phyloP scores from a whole-genome alignment of 2,329 filamentous ascomycete genomes.

The Neofusicoccum parvum region DNA sequence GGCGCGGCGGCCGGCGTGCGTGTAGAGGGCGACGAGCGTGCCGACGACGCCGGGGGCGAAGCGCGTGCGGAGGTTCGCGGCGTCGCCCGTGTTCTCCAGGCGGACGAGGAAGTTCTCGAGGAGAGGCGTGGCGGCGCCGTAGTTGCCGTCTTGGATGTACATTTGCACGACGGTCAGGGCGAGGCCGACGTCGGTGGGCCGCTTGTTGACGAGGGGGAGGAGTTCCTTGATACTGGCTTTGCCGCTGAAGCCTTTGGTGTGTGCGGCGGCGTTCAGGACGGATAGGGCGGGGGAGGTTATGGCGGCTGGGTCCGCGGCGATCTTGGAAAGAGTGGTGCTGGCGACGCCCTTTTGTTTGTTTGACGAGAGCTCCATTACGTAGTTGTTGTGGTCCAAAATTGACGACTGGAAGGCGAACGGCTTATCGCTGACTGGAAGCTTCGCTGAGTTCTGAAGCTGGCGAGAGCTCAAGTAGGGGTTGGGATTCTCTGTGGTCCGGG shows the following conservation, averaged over 20 bases:
- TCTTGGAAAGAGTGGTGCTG: constrained; percentile 53
- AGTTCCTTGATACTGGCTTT: constrained; percentile 71
- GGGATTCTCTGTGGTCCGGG: constrained; percentile 46
- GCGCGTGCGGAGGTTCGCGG: constrained; percentile 67
- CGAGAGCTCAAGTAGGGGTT: constrained; percentile 73
- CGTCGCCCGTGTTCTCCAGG: constrained; percentile 63
- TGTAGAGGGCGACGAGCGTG: constrained; percentile 77
- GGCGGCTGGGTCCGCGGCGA: constrained; percentile 32
- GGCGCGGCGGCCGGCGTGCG: constrained; percentile 70
- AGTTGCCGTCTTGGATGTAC: constrained; percentile 72
- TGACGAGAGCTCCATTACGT: constrained; percentile 65
- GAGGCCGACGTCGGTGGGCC: constrained; percentile 79
- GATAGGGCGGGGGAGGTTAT: constrained; percentile 58
- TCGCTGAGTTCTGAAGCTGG: constrained; percentile 53
- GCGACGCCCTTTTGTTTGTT: constrained; percentile 70
- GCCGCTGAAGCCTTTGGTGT: constrained; percentile 63
- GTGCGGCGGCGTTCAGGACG: constrained; percentile 73
- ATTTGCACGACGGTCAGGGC: constrained; percentile 79
- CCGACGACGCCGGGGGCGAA: constrained; percentile 85
- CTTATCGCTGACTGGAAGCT: constrained; percentile 60
- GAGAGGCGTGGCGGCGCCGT: constrained; percentile 71
- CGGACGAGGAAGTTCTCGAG: constrained; percentile 74
- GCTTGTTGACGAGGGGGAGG: constrained; percentile 68
- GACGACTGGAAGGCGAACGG: constrained; percentile 72
- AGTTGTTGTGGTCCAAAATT: constrained; percentile 63